phyloP scores from a whole-genome alignment of 148 eudicot genomes.

The Chenopodium formosanum region DNA sequence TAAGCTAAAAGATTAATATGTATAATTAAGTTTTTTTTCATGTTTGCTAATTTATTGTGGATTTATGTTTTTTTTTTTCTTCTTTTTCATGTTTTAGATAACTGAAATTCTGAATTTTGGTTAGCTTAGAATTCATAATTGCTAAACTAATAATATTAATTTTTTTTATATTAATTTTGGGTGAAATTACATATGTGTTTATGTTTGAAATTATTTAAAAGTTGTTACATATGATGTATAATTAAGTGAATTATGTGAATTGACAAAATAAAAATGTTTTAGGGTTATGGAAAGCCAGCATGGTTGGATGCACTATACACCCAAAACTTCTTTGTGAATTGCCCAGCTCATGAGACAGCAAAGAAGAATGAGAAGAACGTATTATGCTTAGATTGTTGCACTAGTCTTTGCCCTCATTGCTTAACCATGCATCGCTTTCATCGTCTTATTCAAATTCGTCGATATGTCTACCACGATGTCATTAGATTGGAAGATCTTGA shows the following conservation, averaged over 20 bases:
- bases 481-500: slow-evolving; percentile 90
- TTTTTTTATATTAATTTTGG: too few species aligned
- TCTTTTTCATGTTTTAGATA: background rate
- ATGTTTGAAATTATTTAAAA: too few species aligned
- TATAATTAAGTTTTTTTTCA: background rate
- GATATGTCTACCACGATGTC: slow-evolving; percentile 91
- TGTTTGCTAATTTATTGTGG: background rate
- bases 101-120: background rate
- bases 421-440: slow-evolving; percentile 72
- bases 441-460: slow-evolving; percentile 85
- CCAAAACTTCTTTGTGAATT: slow-evolving; percentile 74
- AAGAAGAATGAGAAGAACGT: slow-evolving; percentile 97
- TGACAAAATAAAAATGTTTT: background rate
- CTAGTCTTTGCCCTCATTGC: slow-evolving; percentile 91
- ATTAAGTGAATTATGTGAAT: too few species aligned
- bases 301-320: slow-evolving; percentile 87
- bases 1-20: too few species aligned
- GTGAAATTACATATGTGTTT: too few species aligned
- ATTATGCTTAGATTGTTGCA: slow-evolving; percentile 86
- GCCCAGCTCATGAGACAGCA: slow-evolving; percentile 65
- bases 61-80: background rate
- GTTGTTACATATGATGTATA: too few species aligned
- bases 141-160: too few species aligned
- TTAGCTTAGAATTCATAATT: too few species aligned
- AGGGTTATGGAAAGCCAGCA: slow-evolving; percentile 81